Base-by-base conservation (phyloP, 371 early-diverging fungal species). In the Mucor velutinosus region DNA sequence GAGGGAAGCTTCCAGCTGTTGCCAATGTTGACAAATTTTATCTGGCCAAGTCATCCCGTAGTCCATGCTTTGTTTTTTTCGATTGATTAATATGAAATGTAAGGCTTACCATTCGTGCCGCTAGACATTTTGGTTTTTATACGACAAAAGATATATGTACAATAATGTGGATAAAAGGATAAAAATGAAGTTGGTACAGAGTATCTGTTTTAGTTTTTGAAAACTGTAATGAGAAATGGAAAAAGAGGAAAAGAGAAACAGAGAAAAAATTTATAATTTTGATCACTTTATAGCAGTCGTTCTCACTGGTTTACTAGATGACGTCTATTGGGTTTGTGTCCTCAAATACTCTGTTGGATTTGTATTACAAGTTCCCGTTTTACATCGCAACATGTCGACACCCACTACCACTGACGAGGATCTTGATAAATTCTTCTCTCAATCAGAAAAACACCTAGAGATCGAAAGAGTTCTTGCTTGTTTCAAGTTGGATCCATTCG, bases 381-480 rank as follows among this genome's bases (percentile, higher is more conserved):
- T 23, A 43, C 43, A 25, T 1, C n/a, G 5, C 10, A 35, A 29
- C 12, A 69, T 66, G 66, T 35, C 67, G 45, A 53, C 67, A 15
- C 21, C 49, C 19, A 10, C 51, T 30, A 30, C 64, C 10, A 32
- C 64, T 49, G 88, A 86, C 64, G 62, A 81, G 41, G 87, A 88
- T 64, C 79, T 92, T 25, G 91, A 90, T 65, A 87, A 85, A 15
- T 87, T 83, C 71, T 82, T 92, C 59, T 86, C 91, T 21, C 75
- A 88, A 33, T 84, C 89, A 63, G 90, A 89, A 68, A 92, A 93
- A 67, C 87, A 92, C 65, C 67, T 83, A 12, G 95, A 95, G 68
- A 92, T 95, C n/a, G 94, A 94, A 43, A 90, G 95, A 35, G 91
- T 96, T 27, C 82, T 95, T n/a, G 56, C 74, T 0, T 84, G 89